Evolutionary conservation across 805 yeast genomes (phyloP).

Genomic region (Torulaspora franciscae): DNA sequence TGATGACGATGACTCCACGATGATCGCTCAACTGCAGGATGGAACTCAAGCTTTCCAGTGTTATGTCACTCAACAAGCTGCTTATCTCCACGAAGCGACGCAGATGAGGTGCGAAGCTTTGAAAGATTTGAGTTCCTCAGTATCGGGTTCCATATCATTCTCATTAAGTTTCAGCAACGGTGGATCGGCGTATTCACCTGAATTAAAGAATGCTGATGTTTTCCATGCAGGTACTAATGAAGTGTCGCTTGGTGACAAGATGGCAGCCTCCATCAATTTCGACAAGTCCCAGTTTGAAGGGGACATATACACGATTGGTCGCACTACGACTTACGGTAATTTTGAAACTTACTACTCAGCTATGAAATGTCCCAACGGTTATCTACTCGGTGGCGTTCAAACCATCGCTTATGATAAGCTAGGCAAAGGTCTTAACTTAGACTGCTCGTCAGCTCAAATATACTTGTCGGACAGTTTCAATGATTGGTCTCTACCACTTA

Average conservation of each 20-base stretch:
- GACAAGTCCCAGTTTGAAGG: slow-evolving; percentile 17
- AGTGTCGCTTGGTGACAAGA: slow-evolving; percentile 24
- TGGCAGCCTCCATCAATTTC: slow-evolving; percentile 30
- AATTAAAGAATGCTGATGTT: slow-evolving; percentile 32
- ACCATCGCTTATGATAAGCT: slow-evolving; percentile 30
- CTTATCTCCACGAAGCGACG: slow-evolving; percentile 31
- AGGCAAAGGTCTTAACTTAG: slow-evolving; percentile 34
- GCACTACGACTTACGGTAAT: slow-evolving; percentile 34
- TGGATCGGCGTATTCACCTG: slow-evolving; percentile 32
- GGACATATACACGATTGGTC: slow-evolving; percentile 25
- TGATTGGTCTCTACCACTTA: slow-evolving; percentile 35
- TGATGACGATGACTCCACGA: slow-evolving; percentile 18
- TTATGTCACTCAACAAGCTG: slow-evolving; percentile 35
- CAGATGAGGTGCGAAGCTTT: slow-evolving; percentile 31
- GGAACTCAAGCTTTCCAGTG: slow-evolving; percentile 33
- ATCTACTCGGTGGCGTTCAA: slow-evolving; percentile 28
- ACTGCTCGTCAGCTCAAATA: slow-evolving; percentile 32
- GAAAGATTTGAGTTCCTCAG: slow-evolving; percentile 17
- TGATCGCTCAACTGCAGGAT: slow-evolving; percentile 22
- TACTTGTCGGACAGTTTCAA: slow-evolving; percentile 31
- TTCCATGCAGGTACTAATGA: slow-evolving; percentile 31
- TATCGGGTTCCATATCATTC: slow-evolving; percentile 32
- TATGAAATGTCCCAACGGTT: slow-evolving; percentile 34
- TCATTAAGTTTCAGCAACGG: slow-evolving; percentile 36
- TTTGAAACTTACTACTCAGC: slow-evolving; percentile 35